Percentiles rank a stretch among this genome's conserved stretches.
These are phyloP conservation scores for Dendrostoma leiphaemia DNA, from an alignment of 2,329 filamentous ascomycete species.

Conservation along the genomic window DNA sequence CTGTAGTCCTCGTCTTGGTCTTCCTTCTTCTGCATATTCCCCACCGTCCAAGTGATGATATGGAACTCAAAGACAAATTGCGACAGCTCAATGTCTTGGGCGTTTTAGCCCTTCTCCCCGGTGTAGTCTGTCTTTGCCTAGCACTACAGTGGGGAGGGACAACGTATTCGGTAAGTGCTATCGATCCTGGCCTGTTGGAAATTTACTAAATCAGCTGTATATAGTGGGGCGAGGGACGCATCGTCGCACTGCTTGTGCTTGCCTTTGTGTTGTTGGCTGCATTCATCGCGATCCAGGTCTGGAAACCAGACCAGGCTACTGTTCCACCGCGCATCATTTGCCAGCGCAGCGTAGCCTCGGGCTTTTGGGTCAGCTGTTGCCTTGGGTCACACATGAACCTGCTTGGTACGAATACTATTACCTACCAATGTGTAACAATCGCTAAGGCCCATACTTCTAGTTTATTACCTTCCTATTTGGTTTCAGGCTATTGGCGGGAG, in stretches of 20 bases:
- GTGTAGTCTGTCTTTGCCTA: constrained; percentile 22
- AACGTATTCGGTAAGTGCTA: constrained; percentile 12
- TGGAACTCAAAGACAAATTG: constrained; percentile 21
- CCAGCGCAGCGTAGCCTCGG: constrained; percentile 38
- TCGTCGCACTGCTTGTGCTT: constrained; percentile 30
- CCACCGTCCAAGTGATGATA: constrained; percentile 7
- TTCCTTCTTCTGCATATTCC: constrained; percentile 19
- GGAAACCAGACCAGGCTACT: constrained; percentile 41
- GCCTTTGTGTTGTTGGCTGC: constrained; percentile 24
- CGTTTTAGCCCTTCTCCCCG: constrained; percentile 19
- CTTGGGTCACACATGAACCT: constrained; percentile 23
- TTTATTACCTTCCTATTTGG: constrained; percentile 31
- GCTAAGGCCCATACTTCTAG: not conserved
- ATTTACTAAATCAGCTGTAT: not conserved
- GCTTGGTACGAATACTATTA: not conserved
- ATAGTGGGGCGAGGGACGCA: constrained; percentile 27
- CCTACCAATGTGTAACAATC: not conserved
- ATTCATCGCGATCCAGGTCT: constrained; percentile 36
- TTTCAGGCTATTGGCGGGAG: constrained; percentile 29
- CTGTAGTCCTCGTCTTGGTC: constrained; percentile 15
- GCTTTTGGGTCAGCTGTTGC: constrained; percentile 33
- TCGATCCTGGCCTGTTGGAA: too few species aligned
- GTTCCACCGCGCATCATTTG: constrained; percentile 46
- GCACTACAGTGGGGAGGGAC: constrained; percentile 26
- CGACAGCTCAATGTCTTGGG: constrained; percentile 24